Evolutionary conservation across 108 stramenopile species (phyloP), one percentile per base, ranked within the genome.

Genomic region (Fragilaria crotonensis): DNA sequence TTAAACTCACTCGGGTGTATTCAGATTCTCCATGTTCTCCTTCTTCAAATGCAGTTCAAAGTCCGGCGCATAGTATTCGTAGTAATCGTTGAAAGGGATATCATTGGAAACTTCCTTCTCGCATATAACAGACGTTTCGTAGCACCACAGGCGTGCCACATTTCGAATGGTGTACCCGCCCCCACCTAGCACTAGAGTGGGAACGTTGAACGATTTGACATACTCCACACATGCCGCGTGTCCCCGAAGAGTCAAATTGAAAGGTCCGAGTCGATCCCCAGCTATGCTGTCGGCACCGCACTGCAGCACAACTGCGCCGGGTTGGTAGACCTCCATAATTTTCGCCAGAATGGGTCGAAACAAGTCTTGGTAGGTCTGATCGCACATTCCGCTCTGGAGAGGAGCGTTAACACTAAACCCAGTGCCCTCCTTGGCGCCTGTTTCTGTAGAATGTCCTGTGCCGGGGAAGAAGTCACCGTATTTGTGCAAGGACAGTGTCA

Each of bases 381-480:
- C 99, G 29, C 94, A 95, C 70, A 99, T 98, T 25, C 99, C 99
- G 11, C 83, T 78, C 56, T 93, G 85, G 4, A 99, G 77, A 0
- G 99, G 99, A 9, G 95, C 94, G 80, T 99, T 99, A 46, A 99
- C 96, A 9, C 72, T 71, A 66, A 94, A 94, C 33, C 95, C 85
- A 48, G 91, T 94, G 54, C 99, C 99, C 50, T 90, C 77, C 72
- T 91, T 96, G 59, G 87, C 91, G 0, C 99, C 99, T 26, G 89
- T 78, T 68, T 99, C 99, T 58, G 85, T 85, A 54, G 96, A 86
- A 63, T 96, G 92, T 5, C 99, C 99, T 27, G 97, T 98, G 23
- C 97, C 99, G 0, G 99, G 97, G 64, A 99, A 99, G 78, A 97
- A 99, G 56, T 99, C 96, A 9, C 97, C 99, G 67, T 97, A 99